A percentile compares a stretch with the other conserved stretches of the same genome.
Conservation (phyloP, 1,284 basidiomycete genomes). For the Trametes sp. region DNA sequence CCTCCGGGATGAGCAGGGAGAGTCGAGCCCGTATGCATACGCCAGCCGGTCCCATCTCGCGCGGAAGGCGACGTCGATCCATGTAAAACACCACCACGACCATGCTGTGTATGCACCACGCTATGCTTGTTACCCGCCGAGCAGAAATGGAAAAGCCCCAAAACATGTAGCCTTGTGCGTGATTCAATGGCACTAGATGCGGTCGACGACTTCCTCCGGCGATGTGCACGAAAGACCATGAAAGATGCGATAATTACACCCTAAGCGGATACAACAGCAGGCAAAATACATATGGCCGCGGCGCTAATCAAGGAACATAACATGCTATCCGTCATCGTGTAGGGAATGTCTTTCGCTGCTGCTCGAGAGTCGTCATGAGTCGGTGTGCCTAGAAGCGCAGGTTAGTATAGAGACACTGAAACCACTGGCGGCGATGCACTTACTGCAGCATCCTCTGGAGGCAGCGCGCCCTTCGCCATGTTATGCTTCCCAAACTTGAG, state of each 20-base stretch:
- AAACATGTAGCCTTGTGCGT: conserved; percentile 35
- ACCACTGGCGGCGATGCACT: conserved; percentile 36
- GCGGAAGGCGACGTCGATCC: conserved; percentile 35
- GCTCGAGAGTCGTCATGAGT: conserved; percentile 58
- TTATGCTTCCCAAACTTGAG: conserved; percentile 77
- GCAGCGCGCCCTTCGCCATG: conserved; percentile 83
- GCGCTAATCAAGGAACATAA: no score
- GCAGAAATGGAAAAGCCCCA: conserved; percentile 41
- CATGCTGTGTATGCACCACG: conserved; percentile 40
- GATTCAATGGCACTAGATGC: not conserved
- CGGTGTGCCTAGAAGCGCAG: conserved; percentile 35
- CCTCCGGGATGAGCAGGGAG: conserved; percentile 23
- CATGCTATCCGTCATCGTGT: no score
- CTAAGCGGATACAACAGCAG: no score
- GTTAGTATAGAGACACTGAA: not conserved
- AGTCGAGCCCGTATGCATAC: conserved; percentile 14
- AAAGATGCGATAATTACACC: no score
- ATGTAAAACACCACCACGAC: conserved; percentile 37
- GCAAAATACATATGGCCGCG: not conserved
- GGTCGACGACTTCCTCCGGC: no score
- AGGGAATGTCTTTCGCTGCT: conserved; percentile 55
- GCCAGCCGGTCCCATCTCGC: conserved; percentile 19
- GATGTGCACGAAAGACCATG: no score
- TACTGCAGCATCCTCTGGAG: conserved; percentile 83
- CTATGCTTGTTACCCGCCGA: conserved; percentile 40